phyloP scores from a whole-genome alignment of 768 basidiomycete genomes.

The Ephemerocybe angulata region DNA sequence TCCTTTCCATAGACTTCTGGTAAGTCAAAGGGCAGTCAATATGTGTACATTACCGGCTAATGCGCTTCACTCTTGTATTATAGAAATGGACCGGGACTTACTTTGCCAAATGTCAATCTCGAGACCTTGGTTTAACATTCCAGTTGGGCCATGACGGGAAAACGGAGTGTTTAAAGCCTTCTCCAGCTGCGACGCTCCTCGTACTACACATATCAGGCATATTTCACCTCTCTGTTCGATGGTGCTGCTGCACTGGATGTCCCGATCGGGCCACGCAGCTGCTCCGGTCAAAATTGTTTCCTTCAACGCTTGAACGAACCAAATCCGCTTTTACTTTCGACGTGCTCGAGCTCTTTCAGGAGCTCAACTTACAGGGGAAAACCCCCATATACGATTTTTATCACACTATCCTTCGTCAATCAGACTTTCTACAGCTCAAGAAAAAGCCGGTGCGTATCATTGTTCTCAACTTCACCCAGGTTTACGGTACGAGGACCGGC shows the following conservation, averaged over 20 bases:
- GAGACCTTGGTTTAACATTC: neutral
- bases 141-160: neutral
- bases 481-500: no score
- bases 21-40: neutral
- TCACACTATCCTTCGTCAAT: neutral
- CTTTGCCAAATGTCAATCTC: neutral
- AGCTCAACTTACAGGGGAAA: slow-evolving; percentile 4
- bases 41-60: neutral
- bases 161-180: neutral
- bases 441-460: neutral
- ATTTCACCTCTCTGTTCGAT: slow-evolving; percentile 13
- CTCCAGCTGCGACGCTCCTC: neutral
- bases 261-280: neutral
- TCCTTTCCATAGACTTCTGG: neutral
- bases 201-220: slow-evolving; percentile 1
- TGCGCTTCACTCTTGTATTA: neutral
- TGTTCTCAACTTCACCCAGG: no score
- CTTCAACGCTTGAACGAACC: neutral
- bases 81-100: neutral
- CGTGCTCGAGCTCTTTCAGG: neutral
- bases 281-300: neutral
- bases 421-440: neutral
- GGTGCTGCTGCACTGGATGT: slow-evolving; percentile 11
- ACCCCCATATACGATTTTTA: neutral
- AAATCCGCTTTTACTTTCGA: slow-evolving; percentile 1